phyloP scores from a whole-genome alignment of 371 early-diverging fungal species.

The Fennellomyces sp. region DNA sequence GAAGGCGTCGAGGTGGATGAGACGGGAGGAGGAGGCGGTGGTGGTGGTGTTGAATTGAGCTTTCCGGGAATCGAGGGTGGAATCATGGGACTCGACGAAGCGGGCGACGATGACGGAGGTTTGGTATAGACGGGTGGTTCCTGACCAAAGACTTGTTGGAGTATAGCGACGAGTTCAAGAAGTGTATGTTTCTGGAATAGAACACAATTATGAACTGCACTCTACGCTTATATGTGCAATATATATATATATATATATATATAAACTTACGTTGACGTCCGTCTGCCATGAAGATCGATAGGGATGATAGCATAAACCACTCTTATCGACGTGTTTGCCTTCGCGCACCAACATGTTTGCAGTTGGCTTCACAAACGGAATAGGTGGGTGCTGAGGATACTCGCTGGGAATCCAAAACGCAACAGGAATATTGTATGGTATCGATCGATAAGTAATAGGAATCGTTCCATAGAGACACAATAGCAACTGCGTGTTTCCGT shows the following conservation, averaged over 20 bases:
- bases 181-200: slow-evolving; percentile 60
- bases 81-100: slow-evolving; percentile 9
- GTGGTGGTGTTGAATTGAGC: slow-evolving; percentile 17
- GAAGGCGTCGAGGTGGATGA: slow-evolving; percentile 30
- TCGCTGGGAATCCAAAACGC: slow-evolving; percentile 85
- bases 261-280: slow-evolving; percentile 49
- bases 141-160: slow-evolving; percentile 74
- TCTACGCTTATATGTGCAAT: too few relatives aligned
- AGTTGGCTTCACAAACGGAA: slow-evolving; percentile 88
- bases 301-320: slow-evolving; percentile 84
- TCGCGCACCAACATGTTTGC: slow-evolving; percentile 83
- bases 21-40: slow-evolving; percentile 29
- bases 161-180: slow-evolving; percentile 61
- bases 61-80: slow-evolving; percentile 11
- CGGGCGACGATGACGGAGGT: slow-evolving; percentile 12
- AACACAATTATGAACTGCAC: neutral
- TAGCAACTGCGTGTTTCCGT: slow-evolving; percentile 71
- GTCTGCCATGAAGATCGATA: slow-evolving; percentile 67
- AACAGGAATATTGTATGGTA: slow-evolving; percentile 92
- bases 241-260: too few relatives aligned
- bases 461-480: slow-evolving; percentile 87
- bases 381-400: slow-evolving; percentile 83
- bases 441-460: slow-evolving; percentile 79
- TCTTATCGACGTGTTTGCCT: slow-evolving; percentile 82
- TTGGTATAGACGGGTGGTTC: slow-evolving; percentile 86